phyloP scores from a whole-genome alignment of 2,329 filamentous ascomycete genomes.

The Penicillium capsulatum region DNA sequence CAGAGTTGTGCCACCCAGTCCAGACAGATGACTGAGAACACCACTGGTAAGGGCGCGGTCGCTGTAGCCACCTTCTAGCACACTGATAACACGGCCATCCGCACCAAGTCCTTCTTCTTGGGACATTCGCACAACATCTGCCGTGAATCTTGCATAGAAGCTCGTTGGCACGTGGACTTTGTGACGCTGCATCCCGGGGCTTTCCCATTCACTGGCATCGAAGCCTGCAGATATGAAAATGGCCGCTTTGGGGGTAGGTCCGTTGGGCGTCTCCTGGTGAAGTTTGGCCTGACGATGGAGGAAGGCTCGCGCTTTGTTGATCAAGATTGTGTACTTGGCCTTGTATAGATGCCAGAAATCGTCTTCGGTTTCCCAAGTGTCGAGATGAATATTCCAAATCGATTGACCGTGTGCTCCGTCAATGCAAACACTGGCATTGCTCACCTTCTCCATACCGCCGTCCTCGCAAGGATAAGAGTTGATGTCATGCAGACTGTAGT shows the following conservation, averaged over 20 bases:
- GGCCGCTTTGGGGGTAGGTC: conserved; percentile 68
- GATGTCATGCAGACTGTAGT: conserved; percentile 96
- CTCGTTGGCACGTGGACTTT: conserved; percentile 93
- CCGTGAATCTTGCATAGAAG: conserved; percentile 88
- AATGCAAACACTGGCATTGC: conserved; percentile 88
- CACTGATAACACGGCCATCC: conserved; percentile 83
- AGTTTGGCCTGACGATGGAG: conserved; percentile 68
- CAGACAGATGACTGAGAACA: conserved; percentile 83
- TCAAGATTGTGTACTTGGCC: conserved; percentile 66
- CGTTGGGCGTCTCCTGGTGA: conserved; percentile 53
- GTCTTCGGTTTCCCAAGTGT: conserved; percentile 73
- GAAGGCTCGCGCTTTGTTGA: conserved; percentile 77
- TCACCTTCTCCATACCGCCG: conserved; percentile 90
- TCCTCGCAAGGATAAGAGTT: conserved; percentile 96
- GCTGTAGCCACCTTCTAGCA: conserved; percentile 93
- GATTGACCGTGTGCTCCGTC: conserved; percentile 91
- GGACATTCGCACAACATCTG: conserved; percentile 77
- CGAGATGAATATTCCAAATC: conserved; percentile 92
- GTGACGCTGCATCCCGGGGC: conserved; percentile 88
- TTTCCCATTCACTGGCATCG: conserved; percentile 94
- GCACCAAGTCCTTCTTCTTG: conserved; percentile 72
- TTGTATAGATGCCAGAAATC: conserved; percentile 92
- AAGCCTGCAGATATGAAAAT: conserved; percentile 96
- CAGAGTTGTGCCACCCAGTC: conserved; percentile 57
- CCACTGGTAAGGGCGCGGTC: conserved; percentile 85